Percentiles rank a stretch among this genome's conserved stretches.
phyloP scores from a whole-genome alignment of 768 basidiomycete genomes.

The Phylloporus sp. region DNA sequence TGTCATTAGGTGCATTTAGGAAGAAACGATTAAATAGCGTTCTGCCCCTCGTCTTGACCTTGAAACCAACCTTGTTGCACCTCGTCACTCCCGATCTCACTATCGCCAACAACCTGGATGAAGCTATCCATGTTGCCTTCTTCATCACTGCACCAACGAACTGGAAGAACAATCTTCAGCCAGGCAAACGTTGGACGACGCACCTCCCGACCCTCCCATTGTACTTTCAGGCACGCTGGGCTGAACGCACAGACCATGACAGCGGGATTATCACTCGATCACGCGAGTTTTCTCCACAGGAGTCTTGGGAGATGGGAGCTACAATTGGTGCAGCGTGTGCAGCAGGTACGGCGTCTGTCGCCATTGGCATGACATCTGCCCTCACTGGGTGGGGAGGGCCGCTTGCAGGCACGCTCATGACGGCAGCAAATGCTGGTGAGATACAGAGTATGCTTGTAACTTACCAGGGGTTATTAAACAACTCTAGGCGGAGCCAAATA shows the following conservation, averaged over 20 bases:
- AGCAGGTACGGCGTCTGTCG: conserved; percentile 18
- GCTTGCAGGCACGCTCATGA: conserved; percentile 11
- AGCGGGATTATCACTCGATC: conserved; percentile 1
- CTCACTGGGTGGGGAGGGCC: conserved; percentile 1
- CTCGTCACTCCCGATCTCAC: conserved; percentile 10
- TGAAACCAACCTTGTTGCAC: not conserved
- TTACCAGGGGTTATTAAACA: not conserved
- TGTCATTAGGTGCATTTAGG: too few relatives aligned
- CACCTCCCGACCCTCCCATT: conserved; percentile 8
- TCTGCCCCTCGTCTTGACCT: not conserved
- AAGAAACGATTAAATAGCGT: not conserved
- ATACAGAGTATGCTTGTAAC: too few relatives aligned
- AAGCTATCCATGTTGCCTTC: conserved; percentile 20
- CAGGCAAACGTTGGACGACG: conserved; percentile 15
- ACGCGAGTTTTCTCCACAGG: conserved; percentile 10
- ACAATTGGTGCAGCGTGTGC: conserved; percentile 15
- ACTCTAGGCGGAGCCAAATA: conserved; percentile 9
- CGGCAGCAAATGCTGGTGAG: conserved; percentile 11
- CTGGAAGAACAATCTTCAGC: conserved; percentile 18
- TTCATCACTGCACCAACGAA: conserved; percentile 10
- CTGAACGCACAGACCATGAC: conserved; percentile 9
- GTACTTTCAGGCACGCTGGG: conserved; percentile 16
- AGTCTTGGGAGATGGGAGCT: conserved; percentile 19
- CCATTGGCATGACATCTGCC: conserved; percentile 3
- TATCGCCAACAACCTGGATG: conserved; percentile 16